Base-by-base conservation (phyloP, 2,329 filamentous ascomycete species). In the Pseudogymnoascus sp. region DNA sequence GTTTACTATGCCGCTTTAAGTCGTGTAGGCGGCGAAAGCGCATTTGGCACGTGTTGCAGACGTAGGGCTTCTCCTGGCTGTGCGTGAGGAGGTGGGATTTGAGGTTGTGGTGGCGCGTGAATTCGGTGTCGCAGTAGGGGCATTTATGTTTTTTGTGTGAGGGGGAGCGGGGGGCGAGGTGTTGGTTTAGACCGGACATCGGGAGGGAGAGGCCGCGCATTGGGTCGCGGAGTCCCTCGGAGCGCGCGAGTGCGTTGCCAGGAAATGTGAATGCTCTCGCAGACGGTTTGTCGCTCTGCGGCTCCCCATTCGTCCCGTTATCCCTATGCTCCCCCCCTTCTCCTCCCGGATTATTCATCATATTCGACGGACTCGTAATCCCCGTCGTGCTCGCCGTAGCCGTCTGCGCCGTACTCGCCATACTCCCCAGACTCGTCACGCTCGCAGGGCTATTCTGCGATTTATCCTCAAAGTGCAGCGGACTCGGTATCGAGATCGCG, bases 41-140 rank as follows among this genome's bases (percentile, higher is more conserved):
- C 75, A 94, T 90, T 69, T 93, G 85, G 74, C 94, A 99, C n/a
- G 90, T 91, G 66, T 91, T 87, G 73, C 94, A 99, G 28, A 94
- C 85, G 72, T 94, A 99, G 0, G 94, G 94, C 76, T 99, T 99
- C 75, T 99, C 94, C 79, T 99, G 93, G 71, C 92, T 97, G 75
- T 97, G 94, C 0, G 94, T 97, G 73, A 99, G 84, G 63, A 99
- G 83, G 77, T 99, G 94, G 69, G 92, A 97, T 78, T 97, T 99
- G 28, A 97, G 83, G 71, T 99, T 97, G 74, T 97, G 94, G 73
- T 97, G 94, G 50, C 94, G 86, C 28, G 94, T 99, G 70, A 99
- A 99, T 71, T 96, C 94, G 4, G 94, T 97, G 40, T 91, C 86
- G 80, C 94, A 99, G 75, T 96, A 96, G 0, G 91, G 93, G 72